Conservation (phyloP, 805 yeast genomes). For the Ogataea methylovora region DNA sequence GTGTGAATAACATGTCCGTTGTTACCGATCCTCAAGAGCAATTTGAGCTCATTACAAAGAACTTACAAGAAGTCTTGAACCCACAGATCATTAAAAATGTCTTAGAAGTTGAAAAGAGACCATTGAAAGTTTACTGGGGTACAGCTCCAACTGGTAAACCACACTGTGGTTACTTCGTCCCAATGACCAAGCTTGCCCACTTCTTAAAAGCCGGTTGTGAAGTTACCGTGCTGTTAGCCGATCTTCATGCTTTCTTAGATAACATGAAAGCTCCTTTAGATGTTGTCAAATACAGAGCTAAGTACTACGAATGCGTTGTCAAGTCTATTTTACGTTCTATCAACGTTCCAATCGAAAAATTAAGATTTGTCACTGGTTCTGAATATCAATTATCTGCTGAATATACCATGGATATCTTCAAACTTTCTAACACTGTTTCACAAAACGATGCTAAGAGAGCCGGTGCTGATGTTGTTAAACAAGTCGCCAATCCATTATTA, state of each 20-base stretch:
- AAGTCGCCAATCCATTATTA: conserved; percentile 87
- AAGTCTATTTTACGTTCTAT: conserved; percentile 81
- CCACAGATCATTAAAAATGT: conserved; percentile 80
- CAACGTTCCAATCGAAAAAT: conserved; percentile 86
- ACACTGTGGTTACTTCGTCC: conserved; percentile 97
- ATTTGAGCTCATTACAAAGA: conserved; percentile 70
- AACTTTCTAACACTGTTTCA: conserved; percentile 73
- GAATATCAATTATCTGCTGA: conserved; percentile 75
- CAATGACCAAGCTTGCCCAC: conserved; percentile 95
- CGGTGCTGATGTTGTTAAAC: conserved; percentile 99
- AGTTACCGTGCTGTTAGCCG: conserved; percentile 87
- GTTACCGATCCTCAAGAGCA: conserved; percentile 51
- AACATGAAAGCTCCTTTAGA: conserved; percentile 98
- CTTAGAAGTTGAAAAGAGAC: conserved; percentile 73
- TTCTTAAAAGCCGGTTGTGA: conserved; percentile 94
- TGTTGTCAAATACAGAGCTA: conserved; percentile 80
- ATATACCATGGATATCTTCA: conserved; percentile 86
- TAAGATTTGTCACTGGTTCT: conserved; percentile 80
- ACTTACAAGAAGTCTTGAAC: conserved; percentile 87
- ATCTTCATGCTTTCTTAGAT: conserved; percentile 92
- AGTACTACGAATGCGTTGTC: conserved; percentile 77
- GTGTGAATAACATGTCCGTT: conserved; percentile 9
- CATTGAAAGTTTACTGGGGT: conserved; percentile 93
- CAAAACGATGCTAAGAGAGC: conserved; percentile 98
- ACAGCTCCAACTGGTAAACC: conserved; percentile 99